A percentile compares a stretch with the other conserved stretches of the same genome.
phyloP scores from a whole-genome alignment of 148 eudicot genomes.

The Talinum fruticosum region DNA sequence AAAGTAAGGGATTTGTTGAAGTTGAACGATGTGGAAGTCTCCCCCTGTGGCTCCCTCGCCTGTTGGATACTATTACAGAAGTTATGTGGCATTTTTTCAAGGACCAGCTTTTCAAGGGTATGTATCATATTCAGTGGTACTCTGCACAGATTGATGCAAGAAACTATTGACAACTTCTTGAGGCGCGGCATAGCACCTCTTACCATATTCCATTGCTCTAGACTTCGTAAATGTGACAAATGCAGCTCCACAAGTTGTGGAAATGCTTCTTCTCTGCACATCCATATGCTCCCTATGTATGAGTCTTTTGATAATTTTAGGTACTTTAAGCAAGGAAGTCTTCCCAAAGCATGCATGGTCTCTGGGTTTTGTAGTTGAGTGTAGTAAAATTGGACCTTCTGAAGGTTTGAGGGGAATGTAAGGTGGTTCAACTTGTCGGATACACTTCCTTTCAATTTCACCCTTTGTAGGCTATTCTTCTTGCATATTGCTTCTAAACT shows the following conservation, averaged over 20 bases:
- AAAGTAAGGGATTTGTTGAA: slow-evolving; percentile 9
- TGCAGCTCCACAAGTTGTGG: slow-evolving; percentile 26
- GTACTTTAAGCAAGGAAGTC: slow-evolving; percentile 14
- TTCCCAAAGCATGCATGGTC: slow-evolving; percentile 21
- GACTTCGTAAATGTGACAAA: neutral
- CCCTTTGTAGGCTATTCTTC: slow-evolving; percentile 10
- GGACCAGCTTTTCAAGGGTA: slow-evolving; percentile 14
- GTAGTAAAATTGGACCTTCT: slow-evolving; percentile 17
- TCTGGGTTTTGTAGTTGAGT: slow-evolving; percentile 12
- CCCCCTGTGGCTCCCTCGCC: slow-evolving; percentile 13
- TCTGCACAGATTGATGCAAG: slow-evolving; percentile 10
- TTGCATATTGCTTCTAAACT: neutral
- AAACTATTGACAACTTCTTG: slow-evolving; percentile 19
- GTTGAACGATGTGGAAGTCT: slow-evolving; percentile 21
- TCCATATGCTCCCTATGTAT: slow-evolving; percentile 25
- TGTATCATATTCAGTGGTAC: slow-evolving; percentile 18
- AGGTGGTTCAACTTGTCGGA: neutral
- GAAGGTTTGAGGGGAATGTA: slow-evolving; percentile 17
- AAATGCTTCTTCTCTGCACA: neutral
- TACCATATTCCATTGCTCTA: slow-evolving; percentile 22
- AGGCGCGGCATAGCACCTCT: slow-evolving; percentile 20
- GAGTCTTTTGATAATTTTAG: slow-evolving; percentile 20
- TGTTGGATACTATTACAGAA: slow-evolving; percentile 17
- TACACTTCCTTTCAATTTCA: slow-evolving; percentile 13
- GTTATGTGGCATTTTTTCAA: slow-evolving; percentile 19